These are phyloP conservation scores for Vigna hirtella DNA, from an alignment of 306 rosid genomes.

Conservation along the genomic window DNA sequence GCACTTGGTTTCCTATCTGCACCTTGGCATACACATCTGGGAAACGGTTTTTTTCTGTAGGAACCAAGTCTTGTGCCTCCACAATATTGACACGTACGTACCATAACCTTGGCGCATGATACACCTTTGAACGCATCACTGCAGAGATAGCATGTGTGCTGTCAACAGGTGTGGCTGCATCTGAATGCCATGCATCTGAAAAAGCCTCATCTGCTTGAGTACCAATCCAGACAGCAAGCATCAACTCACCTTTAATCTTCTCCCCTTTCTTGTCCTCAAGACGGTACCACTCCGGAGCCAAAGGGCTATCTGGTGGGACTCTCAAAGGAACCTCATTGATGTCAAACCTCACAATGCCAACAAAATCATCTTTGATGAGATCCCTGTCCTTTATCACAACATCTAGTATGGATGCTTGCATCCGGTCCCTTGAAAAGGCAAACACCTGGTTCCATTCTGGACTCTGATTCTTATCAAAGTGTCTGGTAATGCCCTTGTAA, in stretches of 20 bases:
- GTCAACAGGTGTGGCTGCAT: conserved; percentile 68
- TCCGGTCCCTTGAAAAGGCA: conserved; percentile 83
- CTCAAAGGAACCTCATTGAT: conserved; percentile 80
- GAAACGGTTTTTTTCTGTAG: conserved; percentile 54
- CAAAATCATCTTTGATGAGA: conserved; percentile 82
- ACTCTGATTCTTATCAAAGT: conserved; percentile 75
- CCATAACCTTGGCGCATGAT: conserved; percentile 79
- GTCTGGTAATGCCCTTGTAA: conserved; percentile 81
- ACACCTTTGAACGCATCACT: conserved; percentile 65
- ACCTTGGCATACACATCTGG: conserved; percentile 59
- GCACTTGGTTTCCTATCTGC: conserved; percentile 56
- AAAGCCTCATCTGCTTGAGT: conserved; percentile 94
- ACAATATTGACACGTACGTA: conserved; percentile 71
- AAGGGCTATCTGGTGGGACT: conserved; percentile 89
- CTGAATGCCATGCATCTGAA: conserved; percentile 92
- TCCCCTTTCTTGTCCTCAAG: conserved; percentile 79
- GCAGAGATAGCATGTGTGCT: conserved; percentile 56
- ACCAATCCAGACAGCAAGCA: conserved; percentile 97
- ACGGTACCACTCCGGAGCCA: conserved; percentile 93
- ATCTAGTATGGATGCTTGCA: conserved; percentile 87
- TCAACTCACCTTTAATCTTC: conserved; percentile 79
- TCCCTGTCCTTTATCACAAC: conserved; percentile 87
- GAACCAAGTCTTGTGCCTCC: conserved; percentile 61
- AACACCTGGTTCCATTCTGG: conserved; percentile 91
- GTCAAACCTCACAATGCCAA: conserved; percentile 80